These are phyloP conservation scores for Creolimax fragrantissima DNA, from an alignment of 78 protist genomes.

Conservation along the genomic window DNA sequence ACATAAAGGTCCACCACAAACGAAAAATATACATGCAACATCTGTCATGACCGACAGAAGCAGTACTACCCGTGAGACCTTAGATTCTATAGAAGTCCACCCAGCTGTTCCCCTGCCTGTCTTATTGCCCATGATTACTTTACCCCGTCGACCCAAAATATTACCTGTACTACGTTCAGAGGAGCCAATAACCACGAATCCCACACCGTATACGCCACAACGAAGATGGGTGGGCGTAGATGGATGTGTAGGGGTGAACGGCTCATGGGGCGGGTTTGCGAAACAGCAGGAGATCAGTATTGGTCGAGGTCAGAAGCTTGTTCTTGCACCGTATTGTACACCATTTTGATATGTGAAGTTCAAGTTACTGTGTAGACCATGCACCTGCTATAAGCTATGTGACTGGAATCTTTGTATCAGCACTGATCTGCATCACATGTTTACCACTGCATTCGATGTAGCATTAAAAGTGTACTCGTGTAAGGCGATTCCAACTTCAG, in stretches of 20 bases:
- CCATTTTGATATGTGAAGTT: no score
- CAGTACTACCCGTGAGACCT: neutral
- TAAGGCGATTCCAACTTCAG: no score
- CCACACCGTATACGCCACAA: neutral
- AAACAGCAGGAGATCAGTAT: neutral
- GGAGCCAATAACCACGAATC: neutral
- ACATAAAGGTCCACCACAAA: no score
- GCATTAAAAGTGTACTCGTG: no score
- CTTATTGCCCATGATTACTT: neutral
- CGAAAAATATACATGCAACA: no score
- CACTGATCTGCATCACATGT: no score
- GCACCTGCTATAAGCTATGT: no score
- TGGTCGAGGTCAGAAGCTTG: neutral
- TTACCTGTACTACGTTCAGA: neutral
- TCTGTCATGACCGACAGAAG: neutral
- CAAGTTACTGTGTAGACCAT: no score
- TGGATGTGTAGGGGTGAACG: neutral
- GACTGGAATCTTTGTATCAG: no score
- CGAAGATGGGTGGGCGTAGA: neutral
- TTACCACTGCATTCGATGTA: no score
- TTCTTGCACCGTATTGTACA: neutral
- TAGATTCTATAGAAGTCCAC: neutral
- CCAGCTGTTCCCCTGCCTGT: neutral
- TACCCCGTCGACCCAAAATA: neutral
- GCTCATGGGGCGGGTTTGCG: neutral